Evolutionary conservation across 805 yeast species (phyloP), one percentile per base, ranked within the genome.

Genomic region (Cyberlindnera japonica): DNA sequence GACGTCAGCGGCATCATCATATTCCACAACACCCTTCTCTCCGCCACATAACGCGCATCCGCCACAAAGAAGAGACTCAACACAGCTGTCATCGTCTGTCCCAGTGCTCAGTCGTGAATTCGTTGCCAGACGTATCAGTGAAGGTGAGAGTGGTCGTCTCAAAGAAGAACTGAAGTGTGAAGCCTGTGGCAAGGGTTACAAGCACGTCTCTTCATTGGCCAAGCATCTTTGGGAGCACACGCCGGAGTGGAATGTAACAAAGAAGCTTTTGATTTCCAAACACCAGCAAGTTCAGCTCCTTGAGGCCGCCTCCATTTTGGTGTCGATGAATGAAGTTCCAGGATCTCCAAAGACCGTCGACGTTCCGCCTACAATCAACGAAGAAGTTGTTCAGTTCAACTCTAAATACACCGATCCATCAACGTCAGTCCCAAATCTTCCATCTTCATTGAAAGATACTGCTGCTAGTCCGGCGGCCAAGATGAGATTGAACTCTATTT

Each of bases 201-300:
- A 86, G 59, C 96, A 87, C 64, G 83, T 87, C 6, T 80, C 89
- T 1, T 81, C 90, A n/a, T 70, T 86, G 44, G 93, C 95, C 3
- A 86, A 86, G 61, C 95, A 86, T 63, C 64, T 87, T 28, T 87
- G 95, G 95, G 96, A 87, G 57, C 96, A 87, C 60, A 87, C 96
- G 0, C 95, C 95, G 0, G 95, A 88, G 58, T 87, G 96, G 96
- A 84, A 79, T 54, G 81, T 82, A 59, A 88, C 95, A 4, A 82
- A 85, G 50, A 84, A 83, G 58, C 67, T 87, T 39, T 67, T 83
- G 26, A 85, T 88, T 26, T 81, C 58, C 2, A 54, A 54, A 27
- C 58, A 54, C 33, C 58, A 54, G 31, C 56, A 54, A 25, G 55
- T 54, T 1, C 58, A 54, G 20, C 32, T 54, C 5, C 40, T 54